phyloP scores from a whole-genome alignment of 352 stramenopile genomes.

The Globisporangium okanoganense region DNA sequence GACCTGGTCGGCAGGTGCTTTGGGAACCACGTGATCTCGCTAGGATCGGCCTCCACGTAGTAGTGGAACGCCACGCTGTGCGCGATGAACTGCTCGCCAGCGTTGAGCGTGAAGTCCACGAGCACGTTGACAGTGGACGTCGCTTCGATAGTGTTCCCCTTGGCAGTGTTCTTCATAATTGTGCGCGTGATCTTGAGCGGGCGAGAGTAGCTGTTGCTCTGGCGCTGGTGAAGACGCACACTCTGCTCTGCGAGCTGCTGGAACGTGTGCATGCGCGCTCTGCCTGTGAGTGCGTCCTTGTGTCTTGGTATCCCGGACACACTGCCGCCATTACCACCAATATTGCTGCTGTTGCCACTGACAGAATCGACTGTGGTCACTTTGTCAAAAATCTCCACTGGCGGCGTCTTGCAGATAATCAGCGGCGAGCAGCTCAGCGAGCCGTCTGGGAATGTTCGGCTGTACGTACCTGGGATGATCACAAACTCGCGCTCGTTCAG shows the following conservation, averaged over 20 bases:
- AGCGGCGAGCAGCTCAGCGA: conserved; percentile 44
- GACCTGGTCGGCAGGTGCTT: conserved; percentile 47
- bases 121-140: conserved; percentile 36
- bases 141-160: not conserved
- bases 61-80: conserved; percentile 69
- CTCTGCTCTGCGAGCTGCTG: conserved; percentile 59
- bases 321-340: not conserved
- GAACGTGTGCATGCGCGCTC: conserved; percentile 44
- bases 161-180: conserved; percentile 17
- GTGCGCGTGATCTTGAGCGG: conserved; percentile 19
- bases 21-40: conserved; percentile 51
- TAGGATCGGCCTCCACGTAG: conserved; percentile 41
- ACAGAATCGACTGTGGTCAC: conserved; percentile 12
- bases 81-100: conserved; percentile 70
- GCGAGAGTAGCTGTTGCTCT: conserved; percentile 13
- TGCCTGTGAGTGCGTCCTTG: conserved; percentile 30
- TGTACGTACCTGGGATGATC: conserved; percentile 52
- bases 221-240: conserved; percentile 22
- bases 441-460: conserved; percentile 51
- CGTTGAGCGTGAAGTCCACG: conserved; percentile 73
- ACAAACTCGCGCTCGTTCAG: conserved; percentile 61
- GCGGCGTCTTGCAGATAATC: conserved; percentile 55
- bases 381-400: conserved; percentile 56
- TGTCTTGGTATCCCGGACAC: conserved; percentile 14
- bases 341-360: not conserved